Evolutionary conservation across 2,329 filamentous ascomycete species (phyloP).

Genomic region (Alternaria viburni): DNA sequence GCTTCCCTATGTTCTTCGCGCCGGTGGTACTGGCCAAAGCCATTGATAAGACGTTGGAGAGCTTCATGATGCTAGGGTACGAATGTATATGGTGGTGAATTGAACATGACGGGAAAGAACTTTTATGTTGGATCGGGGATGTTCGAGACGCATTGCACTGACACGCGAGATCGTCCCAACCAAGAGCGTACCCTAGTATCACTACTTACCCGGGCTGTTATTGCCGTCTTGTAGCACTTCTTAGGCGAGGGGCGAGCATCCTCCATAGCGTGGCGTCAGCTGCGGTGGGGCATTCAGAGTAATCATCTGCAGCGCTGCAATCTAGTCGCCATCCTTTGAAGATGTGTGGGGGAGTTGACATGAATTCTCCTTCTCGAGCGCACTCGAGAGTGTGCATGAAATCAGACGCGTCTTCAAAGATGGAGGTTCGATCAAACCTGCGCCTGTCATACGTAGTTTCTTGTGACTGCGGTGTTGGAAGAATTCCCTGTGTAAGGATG

Average conservation of each 20-base stretch:
- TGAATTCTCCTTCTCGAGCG: too few species aligned
- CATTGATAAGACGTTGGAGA: neutral
- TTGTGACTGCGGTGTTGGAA: neutral
- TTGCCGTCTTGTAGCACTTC: neutral
- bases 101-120: neutral
- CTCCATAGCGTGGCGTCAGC: neutral
- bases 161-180: neutral
- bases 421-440: neutral
- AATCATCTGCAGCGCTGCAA: neutral
- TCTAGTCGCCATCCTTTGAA: too few species aligned
- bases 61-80: neutral
- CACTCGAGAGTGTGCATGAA: too few species aligned
- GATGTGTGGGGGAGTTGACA: too few species aligned
- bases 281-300: neutral
- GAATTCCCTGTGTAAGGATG: too few species aligned
- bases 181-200: neutral
- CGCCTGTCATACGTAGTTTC: neutral
- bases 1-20: neutral
- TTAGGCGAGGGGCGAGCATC: neutral
- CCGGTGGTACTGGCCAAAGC: neutral
- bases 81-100: too few species aligned
- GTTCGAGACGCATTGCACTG: neutral
- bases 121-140: neutral
- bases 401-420: neutral
- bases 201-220: neutral